Evolutionary conservation across 2,329 filamentous ascomycete genomes (phyloP).

Genomic region (Fusarium graminum): DNA sequence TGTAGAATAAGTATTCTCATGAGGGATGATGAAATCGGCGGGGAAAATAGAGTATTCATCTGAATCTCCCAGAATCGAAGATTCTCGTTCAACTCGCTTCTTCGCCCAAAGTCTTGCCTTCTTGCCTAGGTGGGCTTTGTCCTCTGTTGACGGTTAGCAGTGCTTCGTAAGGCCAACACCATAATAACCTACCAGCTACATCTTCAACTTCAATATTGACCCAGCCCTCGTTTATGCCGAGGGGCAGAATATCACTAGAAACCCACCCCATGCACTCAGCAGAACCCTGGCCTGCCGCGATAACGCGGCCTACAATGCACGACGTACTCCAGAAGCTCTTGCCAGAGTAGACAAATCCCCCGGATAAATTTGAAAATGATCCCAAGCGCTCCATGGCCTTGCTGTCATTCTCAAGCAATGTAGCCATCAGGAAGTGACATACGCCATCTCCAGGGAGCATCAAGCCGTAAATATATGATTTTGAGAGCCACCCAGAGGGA

Average conservation of each 20-base stretch:
- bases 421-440: constrained; percentile 74
- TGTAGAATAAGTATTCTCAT: constrained; percentile 66
- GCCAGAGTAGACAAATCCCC: constrained; percentile 72
- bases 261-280: constrained; percentile 78
- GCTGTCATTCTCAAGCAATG: constrained; percentile 74
- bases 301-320: constrained; percentile 73
- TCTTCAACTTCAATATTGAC: constrained; percentile 69
- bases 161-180: neutral
- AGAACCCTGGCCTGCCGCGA: constrained; percentile 72
- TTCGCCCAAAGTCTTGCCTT: constrained; percentile 74
- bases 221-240: constrained; percentile 68
- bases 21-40: constrained; percentile 73
- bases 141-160: constrained; percentile 56
- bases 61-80: constrained; percentile 69
- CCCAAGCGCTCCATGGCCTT: constrained; percentile 70
- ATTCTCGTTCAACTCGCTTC: constrained; percentile 69
- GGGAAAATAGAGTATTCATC: constrained; percentile 67
- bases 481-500: constrained; percentile 74
- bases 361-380: constrained; percentile 71
- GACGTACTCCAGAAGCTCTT: constrained; percentile 78
- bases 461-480: constrained; percentile 75
- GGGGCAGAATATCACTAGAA: constrained; percentile 69
- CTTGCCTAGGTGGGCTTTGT: constrained; percentile 63
- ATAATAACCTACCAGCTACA: constrained; percentile 60
- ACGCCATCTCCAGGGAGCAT: constrained; percentile 74